Conservation (phyloP, 2,329 filamentous ascomycete genomes). For the Monosporascus sp. region DNA sequence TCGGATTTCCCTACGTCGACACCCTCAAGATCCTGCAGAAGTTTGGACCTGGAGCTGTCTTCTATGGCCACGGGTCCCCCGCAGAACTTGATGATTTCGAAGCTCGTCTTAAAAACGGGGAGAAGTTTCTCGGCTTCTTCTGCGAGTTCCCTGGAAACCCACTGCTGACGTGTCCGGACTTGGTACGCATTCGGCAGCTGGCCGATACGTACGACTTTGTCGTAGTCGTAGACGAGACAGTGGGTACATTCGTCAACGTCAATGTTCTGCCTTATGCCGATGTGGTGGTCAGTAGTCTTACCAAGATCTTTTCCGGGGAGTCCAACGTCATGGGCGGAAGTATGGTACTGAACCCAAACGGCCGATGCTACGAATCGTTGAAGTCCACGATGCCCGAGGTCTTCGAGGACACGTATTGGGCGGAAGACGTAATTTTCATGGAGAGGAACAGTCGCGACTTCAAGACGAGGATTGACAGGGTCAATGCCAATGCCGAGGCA, state of each 20-base stretch:
- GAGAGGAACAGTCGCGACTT: conserved; percentile 97
- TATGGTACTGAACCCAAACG: conserved; percentile 57
- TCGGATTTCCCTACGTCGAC: conserved; percentile 97
- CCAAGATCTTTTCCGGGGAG: conserved; percentile 95
- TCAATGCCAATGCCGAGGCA: conserved; percentile 80
- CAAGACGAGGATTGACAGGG: conserved; percentile 71
- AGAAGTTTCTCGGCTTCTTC: conserved; percentile 78
- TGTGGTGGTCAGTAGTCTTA: conserved; percentile 88
- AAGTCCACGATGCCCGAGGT: conserved; percentile 60
- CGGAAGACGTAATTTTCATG: conserved; percentile 89
- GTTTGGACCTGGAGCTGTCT: conserved; percentile 82
- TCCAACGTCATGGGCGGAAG: conserved; percentile 97
- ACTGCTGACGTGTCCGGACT: conserved; percentile 76
- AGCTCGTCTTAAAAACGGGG: conserved; percentile 61
- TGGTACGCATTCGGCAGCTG: conserved; percentile 72
- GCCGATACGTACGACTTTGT: conserved; percentile 84
- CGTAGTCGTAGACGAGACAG: conserved; percentile 91
- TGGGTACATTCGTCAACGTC: conserved; percentile 94
- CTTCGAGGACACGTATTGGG: conserved; percentile 90
- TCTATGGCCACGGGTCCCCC: conserved; percentile 77
- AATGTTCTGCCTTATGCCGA: conserved; percentile 88
- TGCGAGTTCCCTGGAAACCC: conserved; percentile 96
- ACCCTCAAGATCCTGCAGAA: conserved; percentile 93
- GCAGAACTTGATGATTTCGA: conserved; percentile 84
- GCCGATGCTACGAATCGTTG: conserved; percentile 66